These are phyloP conservation scores for Wickerhamomyces queroliae DNA, from an alignment of 805 yeast genomes.

Conservation along the genomic window DNA sequence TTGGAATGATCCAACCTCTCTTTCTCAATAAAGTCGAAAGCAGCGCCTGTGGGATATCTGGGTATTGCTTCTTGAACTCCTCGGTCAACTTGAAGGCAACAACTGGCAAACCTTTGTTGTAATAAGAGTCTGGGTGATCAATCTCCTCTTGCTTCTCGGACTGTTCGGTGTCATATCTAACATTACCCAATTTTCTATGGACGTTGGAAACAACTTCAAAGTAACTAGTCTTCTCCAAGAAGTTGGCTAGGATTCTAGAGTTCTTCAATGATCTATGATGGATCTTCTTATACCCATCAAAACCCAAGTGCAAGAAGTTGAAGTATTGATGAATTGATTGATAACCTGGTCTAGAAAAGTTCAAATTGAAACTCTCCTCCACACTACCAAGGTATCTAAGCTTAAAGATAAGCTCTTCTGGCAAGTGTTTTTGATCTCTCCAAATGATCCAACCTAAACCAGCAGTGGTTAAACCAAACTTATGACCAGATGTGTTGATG, in stretches of 20 bases:
- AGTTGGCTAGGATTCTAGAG: slow-evolving; percentile 59
- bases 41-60: slow-evolving; percentile 78
- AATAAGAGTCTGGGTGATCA: slow-evolving; percentile 36
- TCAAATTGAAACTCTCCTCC: slow-evolving; percentile 81
- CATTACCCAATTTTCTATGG: slow-evolving; percentile 50
- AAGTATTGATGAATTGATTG: slow-evolving; percentile 86
- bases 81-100: slow-evolving; percentile 77
- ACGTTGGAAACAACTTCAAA: slow-evolving; percentile 74
- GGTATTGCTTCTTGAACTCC: slow-evolving; percentile 50
- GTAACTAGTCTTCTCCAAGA: slow-evolving; percentile 57
- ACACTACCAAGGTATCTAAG: slow-evolving; percentile 82
- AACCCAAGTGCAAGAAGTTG: slow-evolving; percentile 68
- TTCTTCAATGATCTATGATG: slow-evolving; percentile 62
- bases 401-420: slow-evolving; percentile 69
- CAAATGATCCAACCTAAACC: slow-evolving; percentile 93
- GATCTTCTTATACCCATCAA: slow-evolving; percentile 59
- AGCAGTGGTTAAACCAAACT: slow-evolving; percentile 85
- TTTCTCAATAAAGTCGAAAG: slow-evolving; percentile 67
- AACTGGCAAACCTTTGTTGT: slow-evolving; percentile 79
- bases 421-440: slow-evolving; percentile 59
- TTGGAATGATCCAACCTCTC: slow-evolving; percentile 85
- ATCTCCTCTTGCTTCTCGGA: slow-evolving; percentile 22
- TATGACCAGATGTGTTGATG: slow-evolving; percentile 89
- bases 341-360: slow-evolving; percentile 90
- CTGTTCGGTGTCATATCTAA: slow-evolving; percentile 14